Evolutionary conservation across 768 basidiomycete species (phyloP).

Genomic region (Chiua virens): DNA sequence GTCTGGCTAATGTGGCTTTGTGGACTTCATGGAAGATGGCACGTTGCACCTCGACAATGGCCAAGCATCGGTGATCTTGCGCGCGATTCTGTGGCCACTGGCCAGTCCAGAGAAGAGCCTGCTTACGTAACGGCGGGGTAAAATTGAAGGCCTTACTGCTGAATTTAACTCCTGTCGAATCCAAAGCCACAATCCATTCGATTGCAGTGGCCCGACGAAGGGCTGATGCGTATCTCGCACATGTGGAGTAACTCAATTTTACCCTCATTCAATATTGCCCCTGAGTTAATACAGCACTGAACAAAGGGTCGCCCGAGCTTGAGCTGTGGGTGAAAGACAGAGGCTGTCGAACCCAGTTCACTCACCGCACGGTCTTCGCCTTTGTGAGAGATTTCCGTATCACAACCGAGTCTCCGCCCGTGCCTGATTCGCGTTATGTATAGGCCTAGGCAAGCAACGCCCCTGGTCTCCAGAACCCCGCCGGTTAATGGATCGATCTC

Average conservation of each 20-base stretch:
- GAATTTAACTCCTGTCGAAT: too few species aligned
- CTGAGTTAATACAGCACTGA: conserved; percentile 72
- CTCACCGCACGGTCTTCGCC: too few species aligned
- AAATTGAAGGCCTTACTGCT: too few species aligned
- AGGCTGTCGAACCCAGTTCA: too few species aligned
- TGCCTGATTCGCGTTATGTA: conserved; percentile 36
- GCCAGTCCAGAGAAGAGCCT: too few species aligned
- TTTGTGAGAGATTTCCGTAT: conserved; percentile 44
- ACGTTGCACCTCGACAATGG: conserved; percentile 27
- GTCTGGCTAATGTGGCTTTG: conserved; percentile 17
- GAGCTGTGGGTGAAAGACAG: not conserved
- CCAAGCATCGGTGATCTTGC: conserved; percentile 17
- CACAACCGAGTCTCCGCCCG: not conserved
- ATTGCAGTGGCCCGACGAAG: conserved; percentile 74
- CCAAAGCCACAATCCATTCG: not conserved
- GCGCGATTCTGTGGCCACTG: too few species aligned
- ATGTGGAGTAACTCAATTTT: conserved; percentile 61
- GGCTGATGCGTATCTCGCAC: conserved; percentile 57
- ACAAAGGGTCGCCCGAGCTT: conserved; percentile 51
- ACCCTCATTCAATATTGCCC: conserved; percentile 58
- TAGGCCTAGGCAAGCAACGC: conserved; percentile 79
- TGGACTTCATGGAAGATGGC: not conserved
- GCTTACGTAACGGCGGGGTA: too few species aligned
- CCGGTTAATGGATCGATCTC: conserved; percentile 81
- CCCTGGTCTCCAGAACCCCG: conserved; percentile 76